These are phyloP conservation scores for Cryptosporidium felis DNA, from an alignment of 169 alveolate species.

Conservation along the genomic window DNA sequence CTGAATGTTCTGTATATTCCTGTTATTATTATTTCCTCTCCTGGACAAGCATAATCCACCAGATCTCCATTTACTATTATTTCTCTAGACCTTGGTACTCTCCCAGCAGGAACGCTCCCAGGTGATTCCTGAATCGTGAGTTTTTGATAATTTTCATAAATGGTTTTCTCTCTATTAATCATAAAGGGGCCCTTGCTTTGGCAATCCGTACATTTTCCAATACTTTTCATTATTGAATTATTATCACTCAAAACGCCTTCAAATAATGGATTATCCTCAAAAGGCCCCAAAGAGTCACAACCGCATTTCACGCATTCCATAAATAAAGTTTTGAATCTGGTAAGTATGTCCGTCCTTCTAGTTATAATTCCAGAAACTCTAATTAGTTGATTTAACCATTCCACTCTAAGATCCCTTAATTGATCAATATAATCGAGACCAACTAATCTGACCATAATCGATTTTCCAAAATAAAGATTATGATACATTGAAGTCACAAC, in stretches of 20 bases:
- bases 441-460: slow-evolving; percentile 78
- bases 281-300: slow-evolving; percentile 69
- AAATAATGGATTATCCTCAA: slow-evolving; percentile 34
- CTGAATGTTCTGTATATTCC: slow-evolving; percentile 95
- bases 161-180: slow-evolving; percentile 89
- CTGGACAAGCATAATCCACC: slow-evolving; percentile 98
- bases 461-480: slow-evolving; percentile 82
- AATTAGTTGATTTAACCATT: slow-evolving; percentile 92
- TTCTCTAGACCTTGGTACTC: slow-evolving; percentile 98
- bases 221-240: slow-evolving; percentile 82
- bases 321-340: slow-evolving; percentile 89
- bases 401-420: slow-evolving; percentile 91
- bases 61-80: slow-evolving; percentile 95
- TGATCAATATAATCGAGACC: slow-evolving; percentile 86
- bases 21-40: slow-evolving; percentile 97
- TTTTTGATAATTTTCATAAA: slow-evolving; percentile 95
- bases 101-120: slow-evolving; percentile 97
- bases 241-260: slow-evolving; percentile 75
- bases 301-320: slow-evolving; percentile 88
- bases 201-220: slow-evolving; percentile 91
- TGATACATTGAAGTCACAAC: slow-evolving; percentile 83
- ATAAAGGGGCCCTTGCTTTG: slow-evolving; percentile 90
- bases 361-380: slow-evolving; percentile 93
- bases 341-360: slow-evolving; percentile 92
- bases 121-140: slow-evolving; percentile 97